Evolutionary conservation across 2,329 filamentous ascomycete species (phyloP), one percentile per base, ranked within the genome.

Genomic region (Diaporthe sp.): DNA sequence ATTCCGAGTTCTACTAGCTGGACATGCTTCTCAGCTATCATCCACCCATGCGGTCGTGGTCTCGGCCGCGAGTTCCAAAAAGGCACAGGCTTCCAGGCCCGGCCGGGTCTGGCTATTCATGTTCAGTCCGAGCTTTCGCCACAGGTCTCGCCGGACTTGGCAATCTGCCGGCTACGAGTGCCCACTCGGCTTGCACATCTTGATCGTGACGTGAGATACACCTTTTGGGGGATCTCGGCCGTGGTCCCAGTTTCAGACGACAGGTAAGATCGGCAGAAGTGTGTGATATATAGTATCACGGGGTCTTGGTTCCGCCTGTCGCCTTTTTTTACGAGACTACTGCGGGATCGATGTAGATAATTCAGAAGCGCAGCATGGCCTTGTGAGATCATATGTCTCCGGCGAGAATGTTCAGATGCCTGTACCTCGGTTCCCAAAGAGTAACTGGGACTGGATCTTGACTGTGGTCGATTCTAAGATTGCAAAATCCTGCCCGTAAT

Each of bases 121-220:
- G 28, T 50, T 33, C 57, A 42, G 45, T 35, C 61, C 42, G 42
- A 66, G 42, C 61, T 50, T 57, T n/a, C 19, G 42, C 10, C 42
- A 40, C 40, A 47, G 61, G 42, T 40, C 61, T 66, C 42, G 42
- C 42, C 61, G 42, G 61, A 47, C 61, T 66, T 66, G 61, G 42
- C 61, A 66, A 66, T 25, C 40, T 12, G 22, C 30, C 61, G 17
- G 45, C 47, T n/a, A 25, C 61, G 33, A 35, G 42, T 66, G 61
- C 4, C 42, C 28, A 35, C 25, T 35, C 28, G 3, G 25, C 42
- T 50, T 33, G 28, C 22, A 33, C 61, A 25, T 5, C 28, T 25
- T 35, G 61, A 66, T 50, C 61, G 30, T 66, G 61, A 66, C 42
- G 45, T 50, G 28, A 50, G 61, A 50, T 66, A 35, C 28, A 66